phyloP scores from a whole-genome alignment of 768 basidiomycete genomes.

The Suillus sp. region DNA sequence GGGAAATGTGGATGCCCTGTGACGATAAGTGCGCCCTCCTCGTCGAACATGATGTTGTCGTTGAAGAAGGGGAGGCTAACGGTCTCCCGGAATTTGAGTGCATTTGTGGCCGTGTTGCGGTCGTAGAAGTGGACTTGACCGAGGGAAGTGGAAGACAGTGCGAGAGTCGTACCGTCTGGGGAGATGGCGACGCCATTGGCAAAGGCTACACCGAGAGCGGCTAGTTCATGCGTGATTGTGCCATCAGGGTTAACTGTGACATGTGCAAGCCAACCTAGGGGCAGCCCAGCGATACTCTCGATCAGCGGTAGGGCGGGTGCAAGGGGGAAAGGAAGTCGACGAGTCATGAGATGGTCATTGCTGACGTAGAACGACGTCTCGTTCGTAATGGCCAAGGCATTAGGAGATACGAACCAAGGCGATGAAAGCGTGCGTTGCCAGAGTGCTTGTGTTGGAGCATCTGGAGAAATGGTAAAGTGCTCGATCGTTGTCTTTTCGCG shows the following conservation, averaged over 20 bases:
- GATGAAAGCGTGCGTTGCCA: conserved; percentile 64
- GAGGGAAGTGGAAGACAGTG: conserved; percentile 56
- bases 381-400: conserved; percentile 65
- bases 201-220: conserved; percentile 56
- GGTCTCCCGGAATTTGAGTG: conserved; percentile 39
- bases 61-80: conserved; percentile 58
- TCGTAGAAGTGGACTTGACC: conserved; percentile 53
- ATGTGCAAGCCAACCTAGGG: conserved; percentile 61
- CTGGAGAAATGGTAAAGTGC: conserved; percentile 59
- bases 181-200: conserved; percentile 71
- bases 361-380: conserved; percentile 70
- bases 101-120: conserved; percentile 47
- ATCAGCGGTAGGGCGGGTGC: conserved; percentile 52
- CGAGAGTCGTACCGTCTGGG: conserved; percentile 48
- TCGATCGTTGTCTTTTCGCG: conserved; percentile 63
- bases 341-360: conserved; percentile 72
- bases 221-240: conserved; percentile 39
- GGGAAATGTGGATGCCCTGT: conserved; percentile 70
- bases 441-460: conserved; percentile 43
- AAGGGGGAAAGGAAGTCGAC: conserved; percentile 53
- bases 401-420: conserved; percentile 63
- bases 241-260: conserved; percentile 44
- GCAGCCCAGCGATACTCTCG: conserved; percentile 59
- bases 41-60: conserved; percentile 63
- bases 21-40: conserved; percentile 51